Conservation (phyloP, 108 stramenopile species). For the Cyclotella baltica region DNA sequence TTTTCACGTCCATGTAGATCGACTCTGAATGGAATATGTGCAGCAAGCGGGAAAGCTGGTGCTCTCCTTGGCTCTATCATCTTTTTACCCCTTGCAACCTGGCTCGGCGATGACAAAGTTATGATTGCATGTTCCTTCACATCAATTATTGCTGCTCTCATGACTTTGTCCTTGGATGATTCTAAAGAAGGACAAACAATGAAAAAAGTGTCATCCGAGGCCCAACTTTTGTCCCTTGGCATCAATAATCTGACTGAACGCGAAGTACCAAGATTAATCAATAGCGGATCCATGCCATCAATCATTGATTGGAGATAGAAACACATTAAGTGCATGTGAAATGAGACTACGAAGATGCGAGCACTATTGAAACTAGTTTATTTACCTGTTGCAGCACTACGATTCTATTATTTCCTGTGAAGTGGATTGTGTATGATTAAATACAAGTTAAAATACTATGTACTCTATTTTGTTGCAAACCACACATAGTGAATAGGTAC, state of each 20-base stretch:
- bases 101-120: constrained; percentile 55
- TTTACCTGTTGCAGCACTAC: too few species aligned
- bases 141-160: constrained; percentile 45
- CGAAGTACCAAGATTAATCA: neutral
- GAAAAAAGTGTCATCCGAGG: constrained; percentile 24
- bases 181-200: neutral
- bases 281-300: constrained; percentile 27
- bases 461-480: too few species aligned
- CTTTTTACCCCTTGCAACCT: constrained; percentile 52
- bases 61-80: constrained; percentile 64
- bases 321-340: too few species aligned
- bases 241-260: neutral
- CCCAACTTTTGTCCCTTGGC: constrained; percentile 12
- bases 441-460: too few species aligned
- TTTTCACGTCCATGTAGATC: constrained; percentile 74
- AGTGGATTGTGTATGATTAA: too few species aligned
- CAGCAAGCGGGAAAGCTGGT: constrained; percentile 85
- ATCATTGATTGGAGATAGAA: constrained; percentile 42
- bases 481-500: too few species aligned
- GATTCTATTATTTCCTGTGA: too few species aligned
- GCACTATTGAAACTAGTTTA: too few species aligned
- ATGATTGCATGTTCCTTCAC: constrained; percentile 59
- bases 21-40: constrained; percentile 88
- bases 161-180: constrained; percentile 50
- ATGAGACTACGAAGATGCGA: too few species aligned